A percentile compares a stretch with the other conserved stretches of the same genome.
Evolutionary conservation across 192 early-diverging fungal species (phyloP).

Genomic region (Umbelopsis sp.): DNA sequence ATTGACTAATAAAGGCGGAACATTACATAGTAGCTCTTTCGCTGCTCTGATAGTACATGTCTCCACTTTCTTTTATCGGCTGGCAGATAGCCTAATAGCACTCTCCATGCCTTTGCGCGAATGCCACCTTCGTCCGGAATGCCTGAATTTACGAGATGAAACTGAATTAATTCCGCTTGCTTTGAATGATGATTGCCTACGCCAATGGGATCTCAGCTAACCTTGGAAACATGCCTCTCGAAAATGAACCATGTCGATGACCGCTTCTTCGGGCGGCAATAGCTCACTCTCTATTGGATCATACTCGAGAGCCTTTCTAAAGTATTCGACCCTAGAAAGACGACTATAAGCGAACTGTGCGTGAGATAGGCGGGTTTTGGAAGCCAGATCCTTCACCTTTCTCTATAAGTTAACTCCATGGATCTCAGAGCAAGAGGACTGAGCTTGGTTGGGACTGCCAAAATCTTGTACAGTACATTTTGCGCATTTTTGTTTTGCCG

Average conservation of each 20-base stretch:
- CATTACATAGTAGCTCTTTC: slow-evolving; percentile 62
- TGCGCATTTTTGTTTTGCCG: too few relatives aligned
- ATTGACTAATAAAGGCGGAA: too few relatives aligned
- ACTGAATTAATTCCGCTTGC: background rate
- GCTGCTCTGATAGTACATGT: slow-evolving; percentile 42
- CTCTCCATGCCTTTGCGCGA: slow-evolving; percentile 68
- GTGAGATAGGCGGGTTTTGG: background rate
- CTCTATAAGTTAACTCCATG: slow-evolving; percentile 36
- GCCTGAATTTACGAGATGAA: slow-evolving; percentile 39
- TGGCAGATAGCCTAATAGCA: slow-evolving; percentile 69
- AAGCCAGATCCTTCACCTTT: slow-evolving; percentile 26
- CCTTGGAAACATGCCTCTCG: slow-evolving; percentile 60
- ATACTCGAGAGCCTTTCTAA: slow-evolving; percentile 5
- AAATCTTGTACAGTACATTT: background rate
- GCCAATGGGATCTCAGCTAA: slow-evolving; percentile 17
- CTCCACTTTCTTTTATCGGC: slow-evolving; percentile 65
- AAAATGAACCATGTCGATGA: slow-evolving; percentile 54
- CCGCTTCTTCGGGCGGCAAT: background rate
- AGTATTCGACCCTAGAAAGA: slow-evolving; percentile 28
- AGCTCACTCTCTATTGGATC: slow-evolving; percentile 5
- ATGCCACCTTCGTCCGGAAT: slow-evolving; percentile 71
- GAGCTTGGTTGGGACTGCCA: background rate
- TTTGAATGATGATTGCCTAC: background rate
- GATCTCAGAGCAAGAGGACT: background rate
- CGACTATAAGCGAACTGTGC: background rate